phyloP scores from a whole-genome alignment of 1,284 basidiomycete species.

The Apiotrichum siamense region DNA sequence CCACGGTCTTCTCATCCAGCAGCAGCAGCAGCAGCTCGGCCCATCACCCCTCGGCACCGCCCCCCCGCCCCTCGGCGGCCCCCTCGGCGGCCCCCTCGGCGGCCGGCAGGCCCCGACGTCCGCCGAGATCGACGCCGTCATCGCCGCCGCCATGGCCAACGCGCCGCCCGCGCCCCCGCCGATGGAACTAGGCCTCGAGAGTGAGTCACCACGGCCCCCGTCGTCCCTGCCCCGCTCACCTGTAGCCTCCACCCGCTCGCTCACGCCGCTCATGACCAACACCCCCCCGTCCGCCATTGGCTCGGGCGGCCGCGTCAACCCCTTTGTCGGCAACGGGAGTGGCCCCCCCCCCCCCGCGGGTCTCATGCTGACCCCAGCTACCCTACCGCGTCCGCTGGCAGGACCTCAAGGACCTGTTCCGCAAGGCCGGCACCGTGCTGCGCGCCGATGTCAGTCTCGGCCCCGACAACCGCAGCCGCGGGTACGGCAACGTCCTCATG shows the following conservation, averaged over 20 bases:
- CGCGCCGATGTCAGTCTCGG: constrained; percentile 89
- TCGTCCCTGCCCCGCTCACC: neutral
- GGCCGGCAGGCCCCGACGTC: constrained; percentile 27
- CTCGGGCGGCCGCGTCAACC: constrained; percentile 75
- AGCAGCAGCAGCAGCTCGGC: neutral
- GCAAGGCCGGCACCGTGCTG: constrained; percentile 87
- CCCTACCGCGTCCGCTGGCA: constrained; percentile 93
- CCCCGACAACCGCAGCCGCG: constrained; percentile 83
- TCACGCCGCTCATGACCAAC: constrained; percentile 45
- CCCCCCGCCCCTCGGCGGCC: too few relatives aligned
- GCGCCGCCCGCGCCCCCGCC: constrained; percentile 35
- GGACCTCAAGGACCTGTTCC: constrained; percentile 95
- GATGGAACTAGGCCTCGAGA: constrained; percentile 20
- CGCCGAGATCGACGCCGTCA: constrained; percentile 45
- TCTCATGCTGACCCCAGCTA: constrained; percentile 53
- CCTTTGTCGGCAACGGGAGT: constrained; percentile 82
- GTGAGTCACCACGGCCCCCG: constrained; percentile 15
- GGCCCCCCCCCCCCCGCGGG: neutral
- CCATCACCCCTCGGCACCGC: too few relatives aligned
- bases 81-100: too few relatives aligned
- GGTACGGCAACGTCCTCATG: constrained; percentile 88
- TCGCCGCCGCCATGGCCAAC: constrained; percentile 44
- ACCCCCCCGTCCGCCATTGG: constrained; percentile 44
- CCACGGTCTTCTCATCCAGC: too few relatives aligned
- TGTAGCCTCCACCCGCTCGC: constrained; percentile 27